These are phyloP conservation scores for Chaetomiaceae sp. DNA, from an alignment of 2,329 filamentous ascomycete genomes.

Conservation along the genomic window DNA sequence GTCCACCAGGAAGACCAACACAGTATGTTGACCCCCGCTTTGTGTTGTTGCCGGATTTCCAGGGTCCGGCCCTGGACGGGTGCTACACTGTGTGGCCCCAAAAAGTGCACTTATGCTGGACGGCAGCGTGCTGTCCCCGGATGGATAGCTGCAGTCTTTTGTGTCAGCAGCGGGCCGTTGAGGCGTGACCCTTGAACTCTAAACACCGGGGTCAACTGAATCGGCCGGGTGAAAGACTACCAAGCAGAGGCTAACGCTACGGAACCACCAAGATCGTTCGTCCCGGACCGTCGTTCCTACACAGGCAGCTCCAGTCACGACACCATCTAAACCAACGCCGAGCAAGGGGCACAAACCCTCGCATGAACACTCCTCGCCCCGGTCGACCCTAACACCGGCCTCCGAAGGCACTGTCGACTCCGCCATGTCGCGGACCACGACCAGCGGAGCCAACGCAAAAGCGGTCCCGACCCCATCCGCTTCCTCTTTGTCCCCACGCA, in stretches of 20 bases:
- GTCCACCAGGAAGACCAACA: slow-evolving; percentile 26
- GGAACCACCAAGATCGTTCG: slow-evolving; percentile 7
- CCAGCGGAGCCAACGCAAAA: slow-evolving; percentile 30
- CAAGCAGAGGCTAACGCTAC: slow-evolving; percentile 2
- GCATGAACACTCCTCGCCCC: slow-evolving; percentile 25
- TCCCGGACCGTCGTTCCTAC: slow-evolving; percentile 9
- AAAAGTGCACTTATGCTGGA: slow-evolving; percentile 7
- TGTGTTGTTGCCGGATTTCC: neutral
- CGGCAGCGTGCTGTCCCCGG: slow-evolving; percentile 7
- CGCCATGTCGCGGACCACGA: slow-evolving; percentile 33
- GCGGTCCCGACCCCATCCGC: slow-evolving; percentile 16
- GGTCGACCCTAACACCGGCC: slow-evolving; percentile 34
- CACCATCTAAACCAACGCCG: slow-evolving; percentile 14
- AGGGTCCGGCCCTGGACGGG: too few relatives aligned
- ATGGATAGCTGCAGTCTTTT: slow-evolving; percentile 1
- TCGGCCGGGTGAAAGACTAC: neutral
- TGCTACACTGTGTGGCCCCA: slow-evolving; percentile 10
- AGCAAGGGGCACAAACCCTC: slow-evolving; percentile 15
- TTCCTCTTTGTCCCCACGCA: slow-evolving; percentile 16
- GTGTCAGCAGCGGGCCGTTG: too few relatives aligned
- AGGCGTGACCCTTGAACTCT: too few relatives aligned
- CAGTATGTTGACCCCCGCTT: slow-evolving; percentile 20
- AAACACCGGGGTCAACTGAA: neutral
- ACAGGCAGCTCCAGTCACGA: slow-evolving; percentile 16
- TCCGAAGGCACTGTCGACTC: slow-evolving; percentile 37